phyloP scores from a whole-genome alignment of 2,329 filamentous ascomycete genomes.

The Arthrobotrys pseudoclavata region DNA sequence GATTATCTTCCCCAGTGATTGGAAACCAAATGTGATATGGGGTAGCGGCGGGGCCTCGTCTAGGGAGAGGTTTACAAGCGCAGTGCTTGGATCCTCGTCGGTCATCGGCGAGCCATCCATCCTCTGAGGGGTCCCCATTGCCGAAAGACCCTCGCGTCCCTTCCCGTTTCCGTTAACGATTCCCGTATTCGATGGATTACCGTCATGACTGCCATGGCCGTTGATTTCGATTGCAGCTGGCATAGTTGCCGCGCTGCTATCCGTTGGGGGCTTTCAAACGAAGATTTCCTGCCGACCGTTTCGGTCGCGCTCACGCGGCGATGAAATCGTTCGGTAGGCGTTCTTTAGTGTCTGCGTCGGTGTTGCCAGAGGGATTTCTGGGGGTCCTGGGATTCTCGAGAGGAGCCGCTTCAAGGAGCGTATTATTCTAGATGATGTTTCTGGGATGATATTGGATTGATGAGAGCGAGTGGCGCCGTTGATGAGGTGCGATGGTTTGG shows the following conservation, averaged over 20 bases:
- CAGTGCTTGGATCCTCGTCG: constrained; percentile 39
- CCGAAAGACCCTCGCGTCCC: constrained; percentile 51
- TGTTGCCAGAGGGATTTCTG: constrained; percentile 9
- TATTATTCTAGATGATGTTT: not conserved
- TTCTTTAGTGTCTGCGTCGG: constrained; percentile 1
- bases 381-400: not conserved
- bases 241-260: constrained; percentile 59
- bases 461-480: not conserved
- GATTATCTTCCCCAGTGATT: constrained; percentile 81
- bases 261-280: constrained; percentile 51
- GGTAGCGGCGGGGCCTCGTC: constrained; percentile 60
- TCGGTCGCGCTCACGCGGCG: constrained; percentile 59
- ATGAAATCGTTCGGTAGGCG: constrained; percentile 27
- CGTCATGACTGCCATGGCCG: constrained; percentile 59
- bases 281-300: constrained; percentile 53
- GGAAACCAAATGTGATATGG: constrained; percentile 82
- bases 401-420: not conserved
- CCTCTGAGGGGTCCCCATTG: constrained; percentile 47
- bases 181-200: constrained; percentile 51
- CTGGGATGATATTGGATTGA: not conserved
- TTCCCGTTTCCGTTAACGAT: constrained; percentile 56
- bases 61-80: constrained; percentile 34
- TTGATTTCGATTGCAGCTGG: constrained; percentile 60
- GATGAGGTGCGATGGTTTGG: constrained; percentile 43
- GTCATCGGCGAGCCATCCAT: constrained; percentile 56